Percentiles rank a stretch among this genome's conserved stretches.
Conservation (phyloP, 768 basidiomycete species). For the Rhodotorula diobovata region DNA sequence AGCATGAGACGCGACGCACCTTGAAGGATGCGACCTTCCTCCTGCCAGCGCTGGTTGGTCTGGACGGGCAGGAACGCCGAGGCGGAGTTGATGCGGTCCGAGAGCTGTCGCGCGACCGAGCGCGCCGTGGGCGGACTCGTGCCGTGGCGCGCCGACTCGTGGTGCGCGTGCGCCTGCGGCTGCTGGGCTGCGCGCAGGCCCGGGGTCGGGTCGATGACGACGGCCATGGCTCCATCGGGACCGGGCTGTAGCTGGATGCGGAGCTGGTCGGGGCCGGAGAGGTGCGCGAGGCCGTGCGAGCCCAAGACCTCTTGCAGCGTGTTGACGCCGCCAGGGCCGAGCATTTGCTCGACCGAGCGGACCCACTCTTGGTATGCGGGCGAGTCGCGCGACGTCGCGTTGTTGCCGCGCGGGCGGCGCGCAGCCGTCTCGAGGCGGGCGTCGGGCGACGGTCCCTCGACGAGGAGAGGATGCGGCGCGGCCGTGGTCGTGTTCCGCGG, state of each 20-base stretch:
- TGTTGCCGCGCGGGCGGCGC: constrained; percentile 53
- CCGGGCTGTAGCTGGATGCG: constrained; percentile 34
- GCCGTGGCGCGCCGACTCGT: neutral
- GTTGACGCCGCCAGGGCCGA: constrained; percentile 75
- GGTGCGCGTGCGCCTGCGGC: neutral
- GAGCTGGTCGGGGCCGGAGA: constrained; percentile 29
- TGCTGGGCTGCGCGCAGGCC: constrained; percentile 16
- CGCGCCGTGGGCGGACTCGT: neutral
- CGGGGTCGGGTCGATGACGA: constrained; percentile 34
- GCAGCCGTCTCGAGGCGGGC: constrained; percentile 1
- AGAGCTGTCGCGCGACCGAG: constrained; percentile 28
- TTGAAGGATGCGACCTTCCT: constrained; percentile 46
- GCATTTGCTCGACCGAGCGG: constrained; percentile 63
- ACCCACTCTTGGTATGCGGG: constrained; percentile 51
- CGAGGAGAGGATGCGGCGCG: constrained; percentile 73
- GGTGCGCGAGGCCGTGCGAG: constrained; percentile 28
- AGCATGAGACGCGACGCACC: constrained; percentile 6
- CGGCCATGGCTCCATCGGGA: constrained; percentile 35
- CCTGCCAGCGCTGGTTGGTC: constrained; percentile 49
- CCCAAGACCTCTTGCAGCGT: constrained; percentile 73
- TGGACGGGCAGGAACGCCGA: constrained; percentile 45
- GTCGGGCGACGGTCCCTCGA: constrained; percentile 56
- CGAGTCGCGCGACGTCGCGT: constrained; percentile 46
- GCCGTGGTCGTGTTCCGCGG: constrained; percentile 26
- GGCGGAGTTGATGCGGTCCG: constrained; percentile 36